Evolutionary conservation across 2,329 filamentous ascomycete species (phyloP).

Genomic region (Apiospora marii): DNA sequence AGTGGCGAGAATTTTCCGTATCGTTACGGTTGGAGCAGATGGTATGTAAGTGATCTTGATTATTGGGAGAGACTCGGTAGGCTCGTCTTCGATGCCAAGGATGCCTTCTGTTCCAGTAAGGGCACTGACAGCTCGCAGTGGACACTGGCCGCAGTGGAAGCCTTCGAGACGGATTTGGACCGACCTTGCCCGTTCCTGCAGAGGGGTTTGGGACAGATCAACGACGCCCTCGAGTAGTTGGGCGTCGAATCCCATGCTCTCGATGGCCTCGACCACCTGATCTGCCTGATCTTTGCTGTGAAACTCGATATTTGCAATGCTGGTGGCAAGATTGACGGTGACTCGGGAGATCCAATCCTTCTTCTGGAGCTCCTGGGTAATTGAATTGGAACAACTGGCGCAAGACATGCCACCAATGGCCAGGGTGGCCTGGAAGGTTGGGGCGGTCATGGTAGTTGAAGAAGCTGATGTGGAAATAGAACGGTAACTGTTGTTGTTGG

Average conservation of each 20-base stretch:
- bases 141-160: constrained; percentile 79
- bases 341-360: constrained; percentile 65
- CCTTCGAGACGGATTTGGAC: constrained; percentile 73
- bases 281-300: constrained; percentile 54
- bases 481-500: background rate
- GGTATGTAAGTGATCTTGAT: constrained; percentile 77
- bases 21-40: constrained; percentile 71
- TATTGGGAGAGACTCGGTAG: constrained; percentile 69
- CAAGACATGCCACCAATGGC: constrained; percentile 79
- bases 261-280: constrained; percentile 61
- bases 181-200: constrained; percentile 50
- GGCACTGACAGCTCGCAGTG: constrained; percentile 62
- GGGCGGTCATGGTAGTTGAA: background rate
- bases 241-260: constrained; percentile 72
- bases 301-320: constrained; percentile 70
- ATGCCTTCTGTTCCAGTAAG: constrained; percentile 60
- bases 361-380: constrained; percentile 66
- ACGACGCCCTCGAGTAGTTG: constrained; percentile 58
- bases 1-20: constrained; percentile 74
- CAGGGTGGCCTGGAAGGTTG: constrained; percentile 44
- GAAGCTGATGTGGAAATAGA: background rate
- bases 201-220: constrained; percentile 42
- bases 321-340: constrained; percentile 70
- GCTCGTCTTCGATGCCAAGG: constrained; percentile 61
- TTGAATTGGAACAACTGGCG: constrained; percentile 70